Percentiles rank a stretch among this genome's conserved stretches.
Conservation (phyloP, 176 grass and related monocot genomes). For the Hyparrhenia diplandra region DNA sequence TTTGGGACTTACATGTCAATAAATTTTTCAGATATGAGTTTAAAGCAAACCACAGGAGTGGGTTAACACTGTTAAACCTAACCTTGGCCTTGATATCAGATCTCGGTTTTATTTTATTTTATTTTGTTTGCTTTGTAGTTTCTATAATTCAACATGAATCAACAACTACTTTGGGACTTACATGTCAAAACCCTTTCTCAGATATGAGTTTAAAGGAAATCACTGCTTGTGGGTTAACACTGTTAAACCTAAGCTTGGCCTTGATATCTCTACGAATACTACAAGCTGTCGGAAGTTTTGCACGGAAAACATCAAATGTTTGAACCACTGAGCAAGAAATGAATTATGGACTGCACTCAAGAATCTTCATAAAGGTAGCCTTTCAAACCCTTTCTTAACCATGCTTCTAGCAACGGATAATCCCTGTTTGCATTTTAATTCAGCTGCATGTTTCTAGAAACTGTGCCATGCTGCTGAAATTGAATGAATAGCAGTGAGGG, state of each 20-base stretch:
- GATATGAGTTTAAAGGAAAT: slow-evolving; percentile 87
- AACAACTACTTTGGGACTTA: slow-evolving; percentile 13
- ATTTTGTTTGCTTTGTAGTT: neutral
- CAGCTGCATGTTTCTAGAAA: neutral
- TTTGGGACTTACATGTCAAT: slow-evolving; percentile 29
- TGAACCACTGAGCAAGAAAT: slow-evolving; percentile 69
- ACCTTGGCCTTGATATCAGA: slow-evolving; percentile 68
- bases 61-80: slow-evolving; percentile 91
- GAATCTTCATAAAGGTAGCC: slow-evolving; percentile 88
- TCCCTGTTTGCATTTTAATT: slow-evolving; percentile 8
- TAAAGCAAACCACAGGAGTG: slow-evolving; percentile 75
- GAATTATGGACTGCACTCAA: slow-evolving; percentile 82
- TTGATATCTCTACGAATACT: slow-evolving; percentile 73
- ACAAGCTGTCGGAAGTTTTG: slow-evolving; percentile 74
- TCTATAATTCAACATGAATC: slow-evolving; percentile 15
- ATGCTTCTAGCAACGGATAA: slow-evolving; percentile 6
- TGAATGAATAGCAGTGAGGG: slow-evolving; percentile 11
- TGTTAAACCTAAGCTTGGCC: slow-evolving; percentile 77
- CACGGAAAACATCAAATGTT: slow-evolving; percentile 76
- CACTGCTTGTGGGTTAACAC: slow-evolving; percentile 90
- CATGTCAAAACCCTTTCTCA: slow-evolving; percentile 35
- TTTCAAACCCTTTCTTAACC: neutral
- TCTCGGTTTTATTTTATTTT: no score
- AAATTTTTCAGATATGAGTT: slow-evolving; percentile 69
- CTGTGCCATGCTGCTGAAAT: slow-evolving; percentile 15